Conservation (phyloP, 2,329 filamentous ascomycete genomes). For the Penicillium fuscoglaucum region DNA sequence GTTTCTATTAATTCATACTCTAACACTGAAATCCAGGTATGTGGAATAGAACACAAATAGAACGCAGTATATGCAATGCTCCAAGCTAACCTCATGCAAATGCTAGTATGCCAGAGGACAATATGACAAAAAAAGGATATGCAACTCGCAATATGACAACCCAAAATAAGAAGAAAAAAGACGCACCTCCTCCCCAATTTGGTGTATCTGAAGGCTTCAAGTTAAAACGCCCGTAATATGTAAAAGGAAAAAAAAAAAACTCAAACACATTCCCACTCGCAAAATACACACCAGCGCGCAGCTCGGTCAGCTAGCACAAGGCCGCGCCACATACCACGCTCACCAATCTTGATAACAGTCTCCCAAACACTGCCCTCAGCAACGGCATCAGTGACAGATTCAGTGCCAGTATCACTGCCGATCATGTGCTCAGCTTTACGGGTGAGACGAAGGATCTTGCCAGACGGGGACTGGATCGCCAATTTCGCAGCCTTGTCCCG, state of each 20-base stretch:
- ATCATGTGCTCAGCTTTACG: constrained; percentile 51
- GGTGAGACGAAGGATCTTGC: constrained; percentile 78
- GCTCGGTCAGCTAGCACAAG: constrained; percentile 65
- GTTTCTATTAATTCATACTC: constrained; percentile 9
- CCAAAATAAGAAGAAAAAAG: constrained; percentile 2
- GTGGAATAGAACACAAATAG: constrained; percentile 4
- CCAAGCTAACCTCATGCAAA: constrained; percentile 28
- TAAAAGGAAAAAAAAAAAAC: constrained; percentile 5
- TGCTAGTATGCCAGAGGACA: constrained; percentile 22
- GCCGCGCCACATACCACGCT: constrained; percentile 63
- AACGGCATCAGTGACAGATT: constrained; percentile 39
- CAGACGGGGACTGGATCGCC: constrained; percentile 88
- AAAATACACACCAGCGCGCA: constrained; percentile 69
- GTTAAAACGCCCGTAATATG: constrained; percentile 2
- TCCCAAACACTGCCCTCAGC: constrained; percentile 62
- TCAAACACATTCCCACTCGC: constrained; percentile 63
- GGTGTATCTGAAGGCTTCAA: constrained; percentile 3
- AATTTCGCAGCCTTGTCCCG: constrained; percentile 85
- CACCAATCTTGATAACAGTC: constrained; percentile 66
- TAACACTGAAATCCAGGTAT: constrained; percentile 14
- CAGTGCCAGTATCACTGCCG: constrained; percentile 31
- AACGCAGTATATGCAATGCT: constrained; percentile 26
- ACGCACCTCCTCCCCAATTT: background rate
- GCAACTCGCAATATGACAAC: constrained; percentile 6
- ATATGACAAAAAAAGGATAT: constrained; percentile 6